These are phyloP conservation scores for Turnera subulata DNA, from an alignment of 345 rosid species.

Conservation along the genomic window DNA sequence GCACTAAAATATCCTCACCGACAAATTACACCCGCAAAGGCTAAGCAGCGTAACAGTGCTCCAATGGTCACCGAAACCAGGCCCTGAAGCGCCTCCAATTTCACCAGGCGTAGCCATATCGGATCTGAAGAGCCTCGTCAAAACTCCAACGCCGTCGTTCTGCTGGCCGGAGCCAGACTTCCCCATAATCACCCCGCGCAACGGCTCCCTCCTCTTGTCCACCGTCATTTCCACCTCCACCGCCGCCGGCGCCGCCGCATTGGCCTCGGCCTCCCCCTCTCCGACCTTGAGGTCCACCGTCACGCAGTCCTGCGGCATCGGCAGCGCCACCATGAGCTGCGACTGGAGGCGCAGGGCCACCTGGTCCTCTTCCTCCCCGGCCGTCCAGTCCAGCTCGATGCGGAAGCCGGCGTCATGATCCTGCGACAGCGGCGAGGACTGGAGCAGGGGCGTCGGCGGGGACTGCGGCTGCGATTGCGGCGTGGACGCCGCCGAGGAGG, in stretches of 20 bases:
- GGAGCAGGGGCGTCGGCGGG: too few relatives aligned
- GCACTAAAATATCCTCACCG: slow-evolving; percentile 31
- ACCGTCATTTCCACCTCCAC: slow-evolving; percentile 75
- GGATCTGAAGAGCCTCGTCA: slow-evolving; percentile 65
- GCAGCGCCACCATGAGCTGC: slow-evolving; percentile 90
- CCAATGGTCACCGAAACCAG: slow-evolving; percentile 74
- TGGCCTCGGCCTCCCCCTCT: slow-evolving; percentile 24
- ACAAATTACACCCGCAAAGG: slow-evolving; percentile 66
- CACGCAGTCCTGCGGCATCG: slow-evolving; percentile 78
- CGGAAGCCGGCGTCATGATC: slow-evolving; percentile 69
- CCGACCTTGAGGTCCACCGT: slow-evolving; percentile 44
- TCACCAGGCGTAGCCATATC: slow-evolving; percentile 36
- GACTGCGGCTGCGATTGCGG: too few relatives aligned
- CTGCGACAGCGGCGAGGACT: slow-evolving; percentile 24
- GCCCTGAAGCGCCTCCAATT: slow-evolving; percentile 29
- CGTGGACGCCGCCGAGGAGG: slow-evolving; percentile 29
- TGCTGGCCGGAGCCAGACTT: slow-evolving; percentile 87
- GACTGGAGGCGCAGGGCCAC: slow-evolving; percentile 80
- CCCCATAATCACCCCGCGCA: slow-evolving; percentile 58
- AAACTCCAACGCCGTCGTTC: slow-evolving; percentile 73
- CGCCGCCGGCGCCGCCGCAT: too few relatives aligned
- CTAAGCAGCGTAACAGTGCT: slow-evolving; percentile 61
- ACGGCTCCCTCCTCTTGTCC: slow-evolving; percentile 74
- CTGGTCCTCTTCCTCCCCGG: slow-evolving; percentile 91
- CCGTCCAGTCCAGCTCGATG: slow-evolving; percentile 87